A percentile compares a stretch with the other conserved stretches of the same genome.
phyloP scores from a whole-genome alignment of 2,329 filamentous ascomycete genomes.

The Sphaerulina vaccinii region DNA sequence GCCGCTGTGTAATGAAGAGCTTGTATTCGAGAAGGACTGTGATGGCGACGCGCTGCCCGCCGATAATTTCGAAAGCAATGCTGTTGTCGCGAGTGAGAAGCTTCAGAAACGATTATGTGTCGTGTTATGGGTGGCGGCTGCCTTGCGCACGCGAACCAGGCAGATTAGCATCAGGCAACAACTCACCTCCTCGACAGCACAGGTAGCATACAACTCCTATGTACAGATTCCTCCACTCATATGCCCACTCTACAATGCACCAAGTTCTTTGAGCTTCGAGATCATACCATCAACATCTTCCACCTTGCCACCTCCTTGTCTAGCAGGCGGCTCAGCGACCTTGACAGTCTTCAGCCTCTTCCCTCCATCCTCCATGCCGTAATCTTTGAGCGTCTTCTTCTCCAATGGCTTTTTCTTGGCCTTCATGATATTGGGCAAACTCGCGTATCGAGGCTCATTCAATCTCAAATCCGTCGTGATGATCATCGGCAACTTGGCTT shows the following conservation, averaged over 20 bases:
- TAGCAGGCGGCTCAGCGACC: conserved; percentile 80
- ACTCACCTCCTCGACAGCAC: background rate
- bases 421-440: conserved; percentile 99
- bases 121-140: background rate
- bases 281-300: conserved; percentile 96
- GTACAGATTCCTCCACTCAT: conserved; percentile 11
- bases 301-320: conserved; percentile 94
- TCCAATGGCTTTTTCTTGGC: conserved; percentile 99
- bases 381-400: conserved; percentile 83
- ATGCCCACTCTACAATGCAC: conserved; percentile 65
- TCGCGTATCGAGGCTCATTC: conserved; percentile 94
- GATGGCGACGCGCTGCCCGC: too few species aligned
- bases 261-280: conserved; percentile 90
- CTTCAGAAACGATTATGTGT: background rate
- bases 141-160: conserved; percentile 1
- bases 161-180: conserved; percentile 11
- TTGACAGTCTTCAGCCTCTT: conserved; percentile 84
- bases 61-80: too few species aligned
- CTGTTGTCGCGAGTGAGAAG: background rate
- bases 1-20: too few species aligned
- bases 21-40: too few species aligned
- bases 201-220: conserved; percentile 6
- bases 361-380: conserved; percentile 71
- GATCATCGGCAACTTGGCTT: conserved; percentile 82
- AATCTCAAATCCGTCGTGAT: conserved; percentile 92